Percentiles rank a stretch among this genome's conserved stretches.
phyloP scores from a whole-genome alignment of 257 asterid genomes.

The Ophiorrhiza pumila region DNA sequence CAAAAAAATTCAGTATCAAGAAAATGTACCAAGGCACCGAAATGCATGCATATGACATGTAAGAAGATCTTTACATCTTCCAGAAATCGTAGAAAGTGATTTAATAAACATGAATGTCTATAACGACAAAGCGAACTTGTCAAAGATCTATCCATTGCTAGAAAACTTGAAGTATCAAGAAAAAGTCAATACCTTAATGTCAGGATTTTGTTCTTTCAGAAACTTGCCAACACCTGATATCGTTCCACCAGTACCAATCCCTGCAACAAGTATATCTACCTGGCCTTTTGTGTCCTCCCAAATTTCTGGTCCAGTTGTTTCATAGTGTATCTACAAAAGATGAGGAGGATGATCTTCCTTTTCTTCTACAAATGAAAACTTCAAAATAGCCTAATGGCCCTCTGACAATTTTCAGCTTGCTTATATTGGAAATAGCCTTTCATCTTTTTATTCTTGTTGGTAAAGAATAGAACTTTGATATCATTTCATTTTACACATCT shows the following conservation, averaged over 20 bases:
- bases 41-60: background rate
- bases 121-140: background rate
- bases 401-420: background rate
- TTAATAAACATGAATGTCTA: background rate
- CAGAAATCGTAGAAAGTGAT: background rate
- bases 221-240: conserved; percentile 84
- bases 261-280: conserved; percentile 94
- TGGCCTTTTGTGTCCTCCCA: conserved; percentile 98
- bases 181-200: conserved; percentile 53
- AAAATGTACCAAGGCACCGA: background rate
- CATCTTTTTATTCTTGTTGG: background rate
- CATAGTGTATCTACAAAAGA: conserved; percentile 75
- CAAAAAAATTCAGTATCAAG: background rate
- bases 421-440: background rate
- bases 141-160: background rate
- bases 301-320: conserved; percentile 98
- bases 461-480: background rate
- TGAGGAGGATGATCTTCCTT: background rate
- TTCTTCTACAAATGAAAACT: background rate
- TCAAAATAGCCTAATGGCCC: background rate
- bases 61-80: background rate
- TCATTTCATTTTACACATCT: background rate
- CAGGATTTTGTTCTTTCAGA: conserved; percentile 74
- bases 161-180: background rate
- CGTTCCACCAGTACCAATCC: conserved; percentile 99